These are phyloP conservation scores for Toxicodendron radicans DNA, from an alignment of 345 rosid genomes.

Conservation along the genomic window DNA sequence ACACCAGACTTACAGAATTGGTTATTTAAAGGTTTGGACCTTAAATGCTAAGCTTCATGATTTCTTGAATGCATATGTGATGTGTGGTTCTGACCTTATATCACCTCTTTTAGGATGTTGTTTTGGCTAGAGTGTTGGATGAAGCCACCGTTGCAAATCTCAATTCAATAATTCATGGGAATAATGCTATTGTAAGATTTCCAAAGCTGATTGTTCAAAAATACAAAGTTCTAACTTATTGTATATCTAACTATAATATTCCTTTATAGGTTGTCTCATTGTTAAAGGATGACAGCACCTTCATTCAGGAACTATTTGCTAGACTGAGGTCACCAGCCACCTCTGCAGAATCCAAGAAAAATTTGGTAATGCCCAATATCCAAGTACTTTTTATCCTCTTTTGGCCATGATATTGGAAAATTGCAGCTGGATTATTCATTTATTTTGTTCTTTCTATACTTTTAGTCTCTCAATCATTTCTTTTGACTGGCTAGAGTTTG, in stretches of 20 bases:
- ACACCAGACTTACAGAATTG: constrained; percentile 85
- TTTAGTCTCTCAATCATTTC: not conserved
- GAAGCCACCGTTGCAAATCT: constrained; percentile 66
- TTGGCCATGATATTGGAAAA: not conserved
- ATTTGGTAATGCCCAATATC: constrained; percentile 60
- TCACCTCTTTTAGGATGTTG: constrained; percentile 68
- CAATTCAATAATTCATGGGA: constrained; percentile 66
- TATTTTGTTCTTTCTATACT: not conserved
- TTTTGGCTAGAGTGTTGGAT: constrained; percentile 90
- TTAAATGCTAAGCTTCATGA: constrained; percentile 20
- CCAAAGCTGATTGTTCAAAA: constrained; percentile 9
- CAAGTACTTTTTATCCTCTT: not conserved
- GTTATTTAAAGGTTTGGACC: constrained; percentile 76
- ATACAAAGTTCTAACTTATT: constrained; percentile 11
- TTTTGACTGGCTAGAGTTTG: not conserved
- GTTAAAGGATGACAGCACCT: constrained; percentile 79
- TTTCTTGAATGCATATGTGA: constrained; percentile 15
- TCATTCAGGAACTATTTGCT: constrained; percentile 84
- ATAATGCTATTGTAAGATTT: constrained; percentile 73
- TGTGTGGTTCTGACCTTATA: constrained; percentile 18
- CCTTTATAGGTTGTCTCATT: constrained; percentile 64
- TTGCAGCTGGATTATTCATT: not conserved
- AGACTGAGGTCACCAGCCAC: constrained; percentile 62
- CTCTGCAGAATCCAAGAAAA: constrained; percentile 74
- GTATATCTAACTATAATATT: constrained; percentile 19